phyloP scores from a whole-genome alignment of 2,329 filamentous ascomycete species.

The Fonsecaea erecta region DNA sequence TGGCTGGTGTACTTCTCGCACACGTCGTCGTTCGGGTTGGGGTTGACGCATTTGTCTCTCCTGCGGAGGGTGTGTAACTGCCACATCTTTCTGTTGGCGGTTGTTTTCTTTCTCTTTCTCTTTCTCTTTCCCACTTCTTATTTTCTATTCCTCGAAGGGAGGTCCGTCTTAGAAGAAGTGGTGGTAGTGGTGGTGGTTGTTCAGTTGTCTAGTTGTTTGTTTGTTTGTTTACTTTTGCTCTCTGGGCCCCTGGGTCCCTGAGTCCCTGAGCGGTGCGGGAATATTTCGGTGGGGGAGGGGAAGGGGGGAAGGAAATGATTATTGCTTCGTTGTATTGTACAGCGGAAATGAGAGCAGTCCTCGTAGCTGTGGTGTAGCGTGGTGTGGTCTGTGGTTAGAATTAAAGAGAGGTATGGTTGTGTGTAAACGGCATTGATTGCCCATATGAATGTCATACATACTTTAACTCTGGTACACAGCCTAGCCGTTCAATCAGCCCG shows the following conservation, averaged over 20 bases:
- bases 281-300: background rate
- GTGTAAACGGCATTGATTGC: too few relatives aligned
- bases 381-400: too few relatives aligned
- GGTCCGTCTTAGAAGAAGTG: background rate
- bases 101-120: background rate
- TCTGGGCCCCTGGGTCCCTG: too few relatives aligned
- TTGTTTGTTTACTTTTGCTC: conserved; percentile 1
- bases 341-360: too few relatives aligned
- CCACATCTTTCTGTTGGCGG: background rate
- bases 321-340: background rate
- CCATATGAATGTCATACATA: too few relatives aligned
- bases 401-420: too few relatives aligned
- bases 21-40: conserved; percentile 18
- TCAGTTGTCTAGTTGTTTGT: background rate
- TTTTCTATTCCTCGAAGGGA: background rate
- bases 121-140: background rate
- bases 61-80: conserved; percentile 16
- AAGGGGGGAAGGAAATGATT: background rate
- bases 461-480: too few relatives aligned
- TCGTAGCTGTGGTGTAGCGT: too few relatives aligned
- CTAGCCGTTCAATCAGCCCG: background rate
- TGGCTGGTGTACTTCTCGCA: conserved; percentile 23
- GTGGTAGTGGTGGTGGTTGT: background rate
- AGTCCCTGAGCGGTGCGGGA: background rate
- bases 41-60: conserved; percentile 24